Evolutionary conservation across 257 asterid species (phyloP), one percentile per base, ranked within the genome.

Genomic region (Galeopsis tetrahit): DNA sequence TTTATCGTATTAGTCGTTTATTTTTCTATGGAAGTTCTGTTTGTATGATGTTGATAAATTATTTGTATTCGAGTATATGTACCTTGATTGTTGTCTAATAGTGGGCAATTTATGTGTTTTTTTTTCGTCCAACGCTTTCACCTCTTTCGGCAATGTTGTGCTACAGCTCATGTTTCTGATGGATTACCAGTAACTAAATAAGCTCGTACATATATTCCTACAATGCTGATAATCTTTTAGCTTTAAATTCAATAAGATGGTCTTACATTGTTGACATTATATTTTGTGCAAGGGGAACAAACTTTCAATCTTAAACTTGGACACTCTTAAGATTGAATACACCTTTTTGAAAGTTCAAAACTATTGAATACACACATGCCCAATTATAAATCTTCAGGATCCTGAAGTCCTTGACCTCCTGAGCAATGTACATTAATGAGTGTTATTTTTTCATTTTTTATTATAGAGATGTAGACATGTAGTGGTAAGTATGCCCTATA

Each of bases 291-390:
- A 38, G 34, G 58, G 35, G 36, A 21, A n/a, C 49, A 10, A 44
- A 32, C 33, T 64, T 32, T 59, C 42, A n/a, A 32, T 53, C 61
- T 74, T 56, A 49, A n/a, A 64, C 28, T 59, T 70, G 63, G 71
- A 70, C 10, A 11, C 68, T 13, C 28, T 52, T 39, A 21, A 66
- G 56, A 36, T 51, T 36, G 34, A 43, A 52, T 66, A 72, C 66
- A 11, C 13, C 73, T 63, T 61, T 48, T 43, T 69, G 64, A 73
- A 68, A 64, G 10, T 14, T 48, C 7, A 14, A 14, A 17, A 69
- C 14, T 62, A 55, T 15, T 15, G 7, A 53, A 64, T 62, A 38
- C 10, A 15, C 40, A 10, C 13, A 55, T 14, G 64, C 8, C 40
- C 10, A 10, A 10, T 10, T 38, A 31, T 36, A 6, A 38, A 39